A percentile compares a stretch with the other conserved stretches of the same genome.
Conservation (phyloP, 2,329 filamentous ascomycete species). For the Hansfordia pulvinata region DNA sequence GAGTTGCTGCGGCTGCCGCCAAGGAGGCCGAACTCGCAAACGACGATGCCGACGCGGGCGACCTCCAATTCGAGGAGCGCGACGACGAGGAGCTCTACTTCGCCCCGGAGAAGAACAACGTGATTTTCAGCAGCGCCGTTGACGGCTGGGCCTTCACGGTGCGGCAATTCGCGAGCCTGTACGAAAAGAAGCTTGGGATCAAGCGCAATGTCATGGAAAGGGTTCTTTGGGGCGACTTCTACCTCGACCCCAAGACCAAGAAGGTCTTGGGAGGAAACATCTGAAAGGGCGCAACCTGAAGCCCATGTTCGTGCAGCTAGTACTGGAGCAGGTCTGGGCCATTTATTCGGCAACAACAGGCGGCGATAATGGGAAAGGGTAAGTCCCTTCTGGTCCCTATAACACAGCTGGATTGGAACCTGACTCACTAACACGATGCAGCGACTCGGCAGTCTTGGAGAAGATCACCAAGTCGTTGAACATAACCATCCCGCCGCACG, state of each 20-base stretch:
- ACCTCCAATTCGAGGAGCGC: constrained; percentile 68
- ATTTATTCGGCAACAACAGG: constrained; percentile 85
- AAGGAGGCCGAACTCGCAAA: constrained; percentile 38
- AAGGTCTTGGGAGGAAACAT: constrained; percentile 84
- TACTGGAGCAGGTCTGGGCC: constrained; percentile 91
- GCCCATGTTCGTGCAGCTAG: constrained; percentile 94
- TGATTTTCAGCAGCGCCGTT: constrained; percentile 94
- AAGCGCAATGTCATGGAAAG: constrained; percentile 81
- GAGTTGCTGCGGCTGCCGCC: constrained; percentile 56
- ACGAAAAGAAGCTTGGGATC: constrained; percentile 94
- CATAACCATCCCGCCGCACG: constrained; percentile 71
- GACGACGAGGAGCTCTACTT: constrained; percentile 98
- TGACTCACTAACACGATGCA: constrained; percentile 18
- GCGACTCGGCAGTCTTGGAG: constrained; percentile 67
- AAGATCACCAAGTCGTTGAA: constrained; percentile 91
- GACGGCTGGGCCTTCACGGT: constrained; percentile 99
- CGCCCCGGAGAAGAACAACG: constrained; percentile 94
- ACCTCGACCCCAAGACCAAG: constrained; percentile 93
- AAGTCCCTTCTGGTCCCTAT: no score
- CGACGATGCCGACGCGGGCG: constrained; percentile 38
- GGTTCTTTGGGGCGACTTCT: constrained; percentile 93
- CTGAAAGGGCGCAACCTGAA: constrained; percentile 84
- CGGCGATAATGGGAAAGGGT: constrained; percentile 70
- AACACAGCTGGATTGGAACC: neutral
- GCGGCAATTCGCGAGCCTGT: constrained; percentile 81